Conservation (phyloP, 192 early-diverging fungal species). For the Diversispora epigaea region DNA sequence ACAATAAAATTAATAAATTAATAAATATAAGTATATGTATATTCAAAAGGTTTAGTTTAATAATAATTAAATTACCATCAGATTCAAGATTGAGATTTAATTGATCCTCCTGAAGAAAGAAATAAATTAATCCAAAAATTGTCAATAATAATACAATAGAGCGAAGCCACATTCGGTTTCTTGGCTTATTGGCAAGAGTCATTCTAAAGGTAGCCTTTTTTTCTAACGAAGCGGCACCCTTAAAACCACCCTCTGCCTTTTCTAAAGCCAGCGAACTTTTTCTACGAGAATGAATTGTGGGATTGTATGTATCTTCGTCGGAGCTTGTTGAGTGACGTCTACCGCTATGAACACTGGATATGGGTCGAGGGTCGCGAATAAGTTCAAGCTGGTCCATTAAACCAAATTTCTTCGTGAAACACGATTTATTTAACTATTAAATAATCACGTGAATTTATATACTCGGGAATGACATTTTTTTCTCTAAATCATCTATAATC, state of each 20-base stretch:
- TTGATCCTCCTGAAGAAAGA: slow-evolving; percentile 15
- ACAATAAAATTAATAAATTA: no score
- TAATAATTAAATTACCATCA: background rate
- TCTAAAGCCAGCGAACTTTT: slow-evolving; percentile 13
- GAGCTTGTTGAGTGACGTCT: background rate
- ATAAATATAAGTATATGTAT: no score
- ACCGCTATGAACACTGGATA: no score
- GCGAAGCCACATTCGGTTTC: slow-evolving; percentile 12
- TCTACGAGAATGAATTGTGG: slow-evolving; percentile 5
- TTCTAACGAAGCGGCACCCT: background rate
- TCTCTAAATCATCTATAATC: no score
- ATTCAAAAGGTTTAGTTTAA: no score
- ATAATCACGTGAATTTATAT: no score
- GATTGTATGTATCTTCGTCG: background rate
- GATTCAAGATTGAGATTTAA: background rate
- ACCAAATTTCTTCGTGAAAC: no score
- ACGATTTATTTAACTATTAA: no score
- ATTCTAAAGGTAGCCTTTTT: background rate
- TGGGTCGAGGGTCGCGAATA: no score
- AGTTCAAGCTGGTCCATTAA: no score
- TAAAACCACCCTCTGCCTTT: slow-evolving; percentile 3
- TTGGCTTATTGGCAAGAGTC: background rate
- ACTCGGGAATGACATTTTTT: no score
- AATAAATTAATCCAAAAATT: background rate
- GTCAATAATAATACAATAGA: background rate